A percentile compares a stretch with the other conserved stretches of the same genome.
These are phyloP conservation scores for Gillenia trifoliata DNA, from an alignment of 306 rosid species.

Conservation along the genomic window DNA sequence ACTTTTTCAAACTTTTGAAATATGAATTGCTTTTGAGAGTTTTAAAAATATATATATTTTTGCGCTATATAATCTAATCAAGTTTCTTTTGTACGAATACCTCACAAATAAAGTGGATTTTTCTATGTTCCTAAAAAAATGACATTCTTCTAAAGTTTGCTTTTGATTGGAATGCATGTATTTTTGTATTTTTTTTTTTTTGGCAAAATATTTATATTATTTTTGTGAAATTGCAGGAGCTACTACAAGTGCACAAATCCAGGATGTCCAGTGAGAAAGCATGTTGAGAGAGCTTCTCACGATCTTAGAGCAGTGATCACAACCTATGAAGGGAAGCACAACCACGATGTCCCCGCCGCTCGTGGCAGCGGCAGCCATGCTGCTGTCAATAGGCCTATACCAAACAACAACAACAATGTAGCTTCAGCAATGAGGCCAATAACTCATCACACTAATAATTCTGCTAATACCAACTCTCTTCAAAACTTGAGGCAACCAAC, in stretches of 20 bases:
- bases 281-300: conserved; percentile 88
- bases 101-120: neutral
- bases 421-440: conserved; percentile 43
- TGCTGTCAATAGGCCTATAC: conserved; percentile 46
- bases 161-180: neutral
- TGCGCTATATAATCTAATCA: neutral
- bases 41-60: neutral
- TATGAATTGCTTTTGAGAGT: conserved; percentile 10
- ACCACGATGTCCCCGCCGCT: conserved; percentile 87
- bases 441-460: conserved; percentile 22
- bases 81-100: neutral
- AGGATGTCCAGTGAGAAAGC: conserved; percentile 93
- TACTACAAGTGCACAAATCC: conserved; percentile 91
- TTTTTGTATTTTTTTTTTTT: neutral
- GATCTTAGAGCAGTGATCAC: conserved; percentile 88
- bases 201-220: neutral
- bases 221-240: conserved; percentile 49
- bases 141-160: neutral
- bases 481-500: conserved; percentile 19
- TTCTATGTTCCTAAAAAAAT: neutral
- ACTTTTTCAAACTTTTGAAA: conserved; percentile 19
- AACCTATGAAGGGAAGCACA: conserved; percentile 96
- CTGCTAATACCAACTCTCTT: neutral
- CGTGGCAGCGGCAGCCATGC: conserved; percentile 72
- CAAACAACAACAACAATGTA: conserved; percentile 21